Conservation (phyloP, 1,284 basidiomycete genomes). For the Omphalotus olearius region DNA sequence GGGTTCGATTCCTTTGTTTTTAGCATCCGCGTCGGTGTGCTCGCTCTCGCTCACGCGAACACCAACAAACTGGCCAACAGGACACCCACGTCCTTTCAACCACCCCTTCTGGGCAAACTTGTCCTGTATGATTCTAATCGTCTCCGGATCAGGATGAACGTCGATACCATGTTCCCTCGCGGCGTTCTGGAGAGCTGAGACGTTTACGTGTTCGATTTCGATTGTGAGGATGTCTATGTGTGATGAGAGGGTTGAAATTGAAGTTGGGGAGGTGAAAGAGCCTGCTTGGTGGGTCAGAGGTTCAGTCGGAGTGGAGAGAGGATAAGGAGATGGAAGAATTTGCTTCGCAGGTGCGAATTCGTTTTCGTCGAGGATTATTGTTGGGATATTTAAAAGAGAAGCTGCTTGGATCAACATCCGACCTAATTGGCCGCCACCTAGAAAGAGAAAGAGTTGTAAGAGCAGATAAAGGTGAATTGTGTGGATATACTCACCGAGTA, state of each 20-base stretch:
- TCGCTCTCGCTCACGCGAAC: no score
- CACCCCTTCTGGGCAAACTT: conserved; percentile 91
- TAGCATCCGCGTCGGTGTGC: no score
- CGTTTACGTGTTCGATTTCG: conserved; percentile 98
- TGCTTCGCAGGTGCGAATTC: conserved; percentile 92
- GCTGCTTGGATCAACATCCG: conserved; percentile 96
- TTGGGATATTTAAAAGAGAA: conserved; percentile 80
- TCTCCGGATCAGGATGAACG: conserved; percentile 84
- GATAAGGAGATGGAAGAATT: conserved; percentile 43
- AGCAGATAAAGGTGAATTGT: conserved; percentile 7
- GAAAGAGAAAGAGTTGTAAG: conserved; percentile 12
- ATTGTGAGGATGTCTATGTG: conserved; percentile 91
- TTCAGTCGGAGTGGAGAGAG: background rate
- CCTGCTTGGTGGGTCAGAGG: conserved; percentile 73
- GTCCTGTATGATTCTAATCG: conserved; percentile 92
- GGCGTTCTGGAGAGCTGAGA: conserved; percentile 55
- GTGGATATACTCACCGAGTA: conserved; percentile 56
- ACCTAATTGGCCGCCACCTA: conserved; percentile 96
- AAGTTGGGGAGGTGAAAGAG: conserved; percentile 78
- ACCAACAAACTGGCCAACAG: conserved; percentile 76
- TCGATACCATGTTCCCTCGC: conserved; percentile 45
- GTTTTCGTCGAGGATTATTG: conserved; percentile 84
- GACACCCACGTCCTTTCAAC: conserved; percentile 54
- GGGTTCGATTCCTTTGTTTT: conserved; percentile 56
- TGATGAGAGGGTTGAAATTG: conserved; percentile 78